These are phyloP conservation scores for Knoxia roxburghii DNA, from an alignment of 257 asterid genomes.

Conservation along the genomic window DNA sequence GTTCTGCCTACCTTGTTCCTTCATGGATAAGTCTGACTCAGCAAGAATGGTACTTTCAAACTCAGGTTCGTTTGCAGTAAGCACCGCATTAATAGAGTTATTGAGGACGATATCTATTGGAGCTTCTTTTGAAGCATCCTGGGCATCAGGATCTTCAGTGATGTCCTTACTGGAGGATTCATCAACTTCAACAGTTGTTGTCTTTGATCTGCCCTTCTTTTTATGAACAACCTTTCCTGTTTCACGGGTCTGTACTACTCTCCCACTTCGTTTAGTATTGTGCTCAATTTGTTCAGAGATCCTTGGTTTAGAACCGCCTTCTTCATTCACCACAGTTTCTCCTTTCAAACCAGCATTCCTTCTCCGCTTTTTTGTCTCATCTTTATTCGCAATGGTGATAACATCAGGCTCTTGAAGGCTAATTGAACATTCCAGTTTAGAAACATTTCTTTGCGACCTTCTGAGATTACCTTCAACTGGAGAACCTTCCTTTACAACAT, in stretches of 20 bases:
- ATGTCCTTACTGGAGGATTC: slow-evolving; percentile 21
- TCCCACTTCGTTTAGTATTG: slow-evolving; percentile 18
- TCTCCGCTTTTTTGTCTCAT: slow-evolving; percentile 18
- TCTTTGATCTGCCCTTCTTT: slow-evolving; percentile 18
- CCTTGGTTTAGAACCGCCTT: slow-evolving; percentile 9
- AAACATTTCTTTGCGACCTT: slow-evolving; percentile 39
- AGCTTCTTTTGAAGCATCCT: slow-evolving; percentile 25
- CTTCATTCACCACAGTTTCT: slow-evolving; percentile 10
- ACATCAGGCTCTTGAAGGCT: slow-evolving; percentile 15
- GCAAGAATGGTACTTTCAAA: neutral
- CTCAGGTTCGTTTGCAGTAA: neutral
- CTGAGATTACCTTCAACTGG: slow-evolving; percentile 21
- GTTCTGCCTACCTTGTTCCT: slow-evolving; percentile 1
- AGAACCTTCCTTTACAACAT: slow-evolving; percentile 8
- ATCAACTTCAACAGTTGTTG: slow-evolving; percentile 20
- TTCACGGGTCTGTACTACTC: slow-evolving; percentile 14
- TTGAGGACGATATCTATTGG: slow-evolving; percentile 9
- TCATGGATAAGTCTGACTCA: neutral
- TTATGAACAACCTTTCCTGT: slow-evolving; percentile 15
- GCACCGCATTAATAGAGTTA: neutral
- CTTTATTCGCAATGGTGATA: slow-evolving; percentile 19
- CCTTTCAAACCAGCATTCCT: slow-evolving; percentile 17
- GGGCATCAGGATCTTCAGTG: slow-evolving; percentile 14
- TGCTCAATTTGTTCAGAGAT: slow-evolving; percentile 16
- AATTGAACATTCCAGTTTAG: slow-evolving; percentile 15